These are phyloP conservation scores for Pseudopithomyces maydicus DNA, from an alignment of 2,329 filamentous ascomycete genomes.

Conservation along the genomic window DNA sequence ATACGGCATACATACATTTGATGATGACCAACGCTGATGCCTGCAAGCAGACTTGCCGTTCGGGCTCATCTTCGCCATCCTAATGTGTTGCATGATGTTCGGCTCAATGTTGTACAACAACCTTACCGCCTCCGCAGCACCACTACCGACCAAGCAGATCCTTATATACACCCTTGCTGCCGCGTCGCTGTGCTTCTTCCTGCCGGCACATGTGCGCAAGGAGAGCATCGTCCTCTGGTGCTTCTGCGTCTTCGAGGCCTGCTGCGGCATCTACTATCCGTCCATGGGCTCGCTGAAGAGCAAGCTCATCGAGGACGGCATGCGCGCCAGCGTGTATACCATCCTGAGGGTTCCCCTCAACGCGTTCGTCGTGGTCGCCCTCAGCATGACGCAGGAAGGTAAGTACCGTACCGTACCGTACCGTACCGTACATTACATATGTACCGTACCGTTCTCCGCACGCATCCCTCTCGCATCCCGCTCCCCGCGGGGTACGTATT, in stretches of 20 bases:
- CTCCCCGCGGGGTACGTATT: not conserved
- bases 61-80: constrained; percentile 61
- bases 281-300: constrained; percentile 62
- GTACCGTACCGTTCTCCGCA: too few species aligned
- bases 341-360: constrained; percentile 65
- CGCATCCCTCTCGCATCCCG: not conserved
- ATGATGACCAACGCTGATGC: constrained; percentile 11
- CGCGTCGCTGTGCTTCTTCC: constrained; percentile 36
- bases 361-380: constrained; percentile 39
- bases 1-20: not conserved
- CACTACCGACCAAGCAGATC: constrained; percentile 33
- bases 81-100: constrained; percentile 65
- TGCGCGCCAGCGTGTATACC: constrained; percentile 61
- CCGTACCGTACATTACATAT: too few species aligned
- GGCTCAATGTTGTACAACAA: constrained; percentile 61
- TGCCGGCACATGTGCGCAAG: constrained; percentile 47
- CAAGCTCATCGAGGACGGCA: constrained; percentile 58
- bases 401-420: too few species aligned
- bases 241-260: constrained; percentile 63
- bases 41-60: constrained; percentile 43
- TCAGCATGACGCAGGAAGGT: constrained; percentile 41
- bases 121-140: constrained; percentile 26
- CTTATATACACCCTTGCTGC: constrained; percentile 30
- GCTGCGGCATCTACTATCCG: constrained; percentile 64
- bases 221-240: constrained; percentile 59